Conservation (phyloP, 129 eudicot genomes). For the Flaveria brownii region DNA sequence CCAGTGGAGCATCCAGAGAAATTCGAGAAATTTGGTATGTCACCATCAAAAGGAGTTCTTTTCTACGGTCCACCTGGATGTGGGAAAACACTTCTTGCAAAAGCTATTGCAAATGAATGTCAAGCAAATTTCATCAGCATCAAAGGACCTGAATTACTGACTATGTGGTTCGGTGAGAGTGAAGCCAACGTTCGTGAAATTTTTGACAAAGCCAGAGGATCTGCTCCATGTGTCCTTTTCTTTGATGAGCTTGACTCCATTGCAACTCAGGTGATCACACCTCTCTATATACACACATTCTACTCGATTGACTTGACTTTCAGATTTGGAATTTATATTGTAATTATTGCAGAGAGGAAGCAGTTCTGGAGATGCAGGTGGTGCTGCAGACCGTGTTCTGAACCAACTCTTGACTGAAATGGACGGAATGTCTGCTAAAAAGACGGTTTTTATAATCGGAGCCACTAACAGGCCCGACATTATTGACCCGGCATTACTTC, state of each 20-base stretch:
- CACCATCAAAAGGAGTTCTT: background rate
- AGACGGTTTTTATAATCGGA: background rate
- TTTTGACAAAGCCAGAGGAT: background rate
- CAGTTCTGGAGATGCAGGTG: constrained; percentile 3
- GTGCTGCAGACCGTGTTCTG: constrained; percentile 27
- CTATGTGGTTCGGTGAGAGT: background rate
- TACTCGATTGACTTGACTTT: background rate
- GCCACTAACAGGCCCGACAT: background rate
- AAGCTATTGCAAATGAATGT: background rate
- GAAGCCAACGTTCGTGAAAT: background rate
- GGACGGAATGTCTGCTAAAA: constrained; percentile 6
- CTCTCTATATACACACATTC: background rate
- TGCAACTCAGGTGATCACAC: background rate
- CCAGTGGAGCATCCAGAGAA: background rate
- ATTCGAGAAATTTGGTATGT: background rate
- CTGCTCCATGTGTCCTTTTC: background rate
- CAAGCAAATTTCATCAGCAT: background rate
- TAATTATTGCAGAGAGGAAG: constrained; percentile 20
- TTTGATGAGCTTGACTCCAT: background rate
- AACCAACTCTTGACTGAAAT: constrained; percentile 16
- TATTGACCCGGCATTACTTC: background rate
- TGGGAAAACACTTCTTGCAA: background rate
- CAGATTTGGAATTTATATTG: background rate
- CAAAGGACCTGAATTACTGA: background rate
- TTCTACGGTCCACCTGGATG: constrained; percentile 4